Evolutionary conservation across 2,329 filamentous ascomycete genomes (phyloP).

Genomic region (Scytalidium lignicola): DNA sequence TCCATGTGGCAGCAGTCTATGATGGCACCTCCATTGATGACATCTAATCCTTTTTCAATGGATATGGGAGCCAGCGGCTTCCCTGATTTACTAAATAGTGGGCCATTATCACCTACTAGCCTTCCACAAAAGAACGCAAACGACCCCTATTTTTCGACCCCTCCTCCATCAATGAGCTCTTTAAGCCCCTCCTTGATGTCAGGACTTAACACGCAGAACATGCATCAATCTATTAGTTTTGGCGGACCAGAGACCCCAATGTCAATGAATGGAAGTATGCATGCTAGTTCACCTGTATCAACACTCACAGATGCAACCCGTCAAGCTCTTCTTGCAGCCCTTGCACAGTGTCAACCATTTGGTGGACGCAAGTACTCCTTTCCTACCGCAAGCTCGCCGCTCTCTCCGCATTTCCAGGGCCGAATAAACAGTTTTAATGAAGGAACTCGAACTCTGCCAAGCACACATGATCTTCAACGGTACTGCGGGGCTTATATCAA

Average conservation of each 20-base stretch:
- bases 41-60: slow-evolving; percentile 63
- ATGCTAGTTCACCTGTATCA: slow-evolving; percentile 53
- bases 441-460: slow-evolving; percentile 61
- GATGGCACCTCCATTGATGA: slow-evolving; percentile 63
- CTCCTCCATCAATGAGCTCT: slow-evolving; percentile 67
- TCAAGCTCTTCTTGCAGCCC: slow-evolving; percentile 53
- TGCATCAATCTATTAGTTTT: slow-evolving; percentile 63
- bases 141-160: slow-evolving; percentile 75
- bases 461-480: slow-evolving; percentile 79
- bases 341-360: slow-evolving; percentile 51
- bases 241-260: slow-evolving; percentile 65
- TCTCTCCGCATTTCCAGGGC: slow-evolving; percentile 46
- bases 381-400: slow-evolving; percentile 48
- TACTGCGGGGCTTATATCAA: slow-evolving; percentile 87
- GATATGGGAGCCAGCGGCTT: slow-evolving; percentile 72
- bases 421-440: slow-evolving; percentile 44
- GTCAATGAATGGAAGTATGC: slow-evolving; percentile 57
- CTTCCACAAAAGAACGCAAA: slow-evolving; percentile 64
- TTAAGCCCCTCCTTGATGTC: slow-evolving; percentile 69
- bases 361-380: slow-evolving; percentile 61
- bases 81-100: slow-evolving; percentile 67
- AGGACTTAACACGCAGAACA: slow-evolving; percentile 54
- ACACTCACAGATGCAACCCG: slow-evolving; percentile 63
- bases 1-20: slow-evolving; percentile 67
- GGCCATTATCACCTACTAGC: slow-evolving; percentile 73